Percentiles rank a stretch among this genome's conserved stretches.
These are phyloP conservation scores for Sisymbrium altissimum DNA, from an alignment of 345 rosid species.

Conservation along the genomic window DNA sequence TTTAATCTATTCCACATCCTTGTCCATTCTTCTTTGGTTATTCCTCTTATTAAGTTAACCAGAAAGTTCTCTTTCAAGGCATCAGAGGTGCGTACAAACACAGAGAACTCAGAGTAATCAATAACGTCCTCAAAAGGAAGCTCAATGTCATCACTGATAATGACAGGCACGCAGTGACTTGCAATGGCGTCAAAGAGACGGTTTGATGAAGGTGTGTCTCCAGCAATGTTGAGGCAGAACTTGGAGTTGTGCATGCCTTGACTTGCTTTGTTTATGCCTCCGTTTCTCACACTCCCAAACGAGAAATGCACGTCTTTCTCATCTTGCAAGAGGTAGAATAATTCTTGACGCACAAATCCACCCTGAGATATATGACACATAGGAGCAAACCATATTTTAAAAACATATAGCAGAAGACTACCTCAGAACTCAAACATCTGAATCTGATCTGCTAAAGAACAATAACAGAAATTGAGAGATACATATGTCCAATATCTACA, in stretches of 20 bases:
- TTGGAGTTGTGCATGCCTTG: slow-evolving; percentile 85
- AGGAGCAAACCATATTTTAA: not conserved
- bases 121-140: slow-evolving; percentile 92
- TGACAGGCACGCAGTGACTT: slow-evolving; percentile 95
- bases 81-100: slow-evolving; percentile 78
- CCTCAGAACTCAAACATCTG: not conserved
- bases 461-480: not conserved
- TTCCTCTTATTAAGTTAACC: slow-evolving; percentile 56
- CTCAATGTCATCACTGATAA: slow-evolving; percentile 93
- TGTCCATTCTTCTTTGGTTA: slow-evolving; percentile 79
- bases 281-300: slow-evolving; percentile 76
- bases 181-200: slow-evolving; percentile 95
- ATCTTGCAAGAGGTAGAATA: slow-evolving; percentile 74
- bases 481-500: not conserved
- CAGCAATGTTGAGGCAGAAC: slow-evolving; percentile 97
- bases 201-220: slow-evolving; percentile 96
- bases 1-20: slow-evolving; percentile 65
- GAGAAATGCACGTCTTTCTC: slow-evolving; percentile 95
- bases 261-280: slow-evolving; percentile 69
- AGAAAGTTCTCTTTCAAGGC: slow-evolving; percentile 72
- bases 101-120: slow-evolving; percentile 84
- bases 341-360: slow-evolving; percentile 81
- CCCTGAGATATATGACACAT: slow-evolving; percentile 48
- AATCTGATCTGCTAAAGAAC: not conserved
- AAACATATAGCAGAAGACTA: not conserved